Conservation (phyloP, 2,329 filamentous ascomycete species). For the Aspergillus sp. region DNA sequence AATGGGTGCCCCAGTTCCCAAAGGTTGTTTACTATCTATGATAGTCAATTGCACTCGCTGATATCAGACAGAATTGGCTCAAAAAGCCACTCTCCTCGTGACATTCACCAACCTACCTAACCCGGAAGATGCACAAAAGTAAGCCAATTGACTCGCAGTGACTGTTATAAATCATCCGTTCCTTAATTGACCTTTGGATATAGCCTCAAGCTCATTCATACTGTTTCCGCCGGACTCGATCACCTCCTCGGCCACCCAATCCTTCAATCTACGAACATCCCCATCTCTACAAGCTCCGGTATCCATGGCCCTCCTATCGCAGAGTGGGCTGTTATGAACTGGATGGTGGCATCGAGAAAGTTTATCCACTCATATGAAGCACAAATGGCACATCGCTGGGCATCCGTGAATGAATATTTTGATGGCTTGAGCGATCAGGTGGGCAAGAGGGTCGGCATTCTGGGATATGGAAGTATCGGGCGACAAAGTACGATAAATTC, state of each 20-base stretch:
- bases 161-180: no score
- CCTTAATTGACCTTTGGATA: not conserved
- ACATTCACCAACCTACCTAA: constrained; percentile 21
- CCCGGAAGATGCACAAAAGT: constrained; percentile 24
- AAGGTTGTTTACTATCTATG: constrained; percentile 9
- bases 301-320: constrained; percentile 62
- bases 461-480: constrained; percentile 61
- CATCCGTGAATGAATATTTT: constrained; percentile 11
- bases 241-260: constrained; percentile 50
- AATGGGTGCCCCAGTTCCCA: constrained; percentile 12
- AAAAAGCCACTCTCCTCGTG: constrained; percentile 19
- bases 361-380: constrained; percentile 52
- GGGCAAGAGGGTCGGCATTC: constrained; percentile 54
- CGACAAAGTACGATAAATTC: constrained; percentile 51
- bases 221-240: constrained; percentile 55
- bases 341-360: constrained; percentile 52
- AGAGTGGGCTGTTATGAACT: constrained; percentile 63
- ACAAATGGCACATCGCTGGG: constrained; percentile 55
- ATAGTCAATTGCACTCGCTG: not conserved
- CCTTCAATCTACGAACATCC: constrained; percentile 48
- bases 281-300: constrained; percentile 51
- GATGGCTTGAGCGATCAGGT: constrained; percentile 48
- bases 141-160: not conserved
- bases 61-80: constrained; percentile 15
- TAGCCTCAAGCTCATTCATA: constrained; percentile 50